phyloP scores from a whole-genome alignment of 441 rosid species.

The Pelargonium citronellum region DNA sequence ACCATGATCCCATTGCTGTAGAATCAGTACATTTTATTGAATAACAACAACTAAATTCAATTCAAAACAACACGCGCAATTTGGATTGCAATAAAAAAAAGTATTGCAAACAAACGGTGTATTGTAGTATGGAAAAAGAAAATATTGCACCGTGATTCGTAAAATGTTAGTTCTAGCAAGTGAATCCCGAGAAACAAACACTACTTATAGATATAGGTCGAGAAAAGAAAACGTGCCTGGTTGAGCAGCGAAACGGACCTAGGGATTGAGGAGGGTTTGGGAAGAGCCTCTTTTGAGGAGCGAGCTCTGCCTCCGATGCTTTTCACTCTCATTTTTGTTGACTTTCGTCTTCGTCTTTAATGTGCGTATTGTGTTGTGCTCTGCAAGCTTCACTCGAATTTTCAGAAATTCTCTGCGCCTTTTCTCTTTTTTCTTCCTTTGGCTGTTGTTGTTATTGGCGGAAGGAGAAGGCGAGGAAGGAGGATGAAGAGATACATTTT shows the following conservation, averaged over 20 bases:
- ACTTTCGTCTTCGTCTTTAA: not conserved
- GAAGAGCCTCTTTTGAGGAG: not conserved
- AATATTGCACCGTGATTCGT: too few relatives aligned
- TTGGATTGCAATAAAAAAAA: not conserved
- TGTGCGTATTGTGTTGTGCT: not conserved
- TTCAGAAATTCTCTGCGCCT: not conserved
- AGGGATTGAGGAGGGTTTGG: slow-evolving; percentile 3
- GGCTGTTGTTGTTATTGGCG: not conserved
- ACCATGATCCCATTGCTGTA: not conserved
- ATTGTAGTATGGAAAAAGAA: not conserved
- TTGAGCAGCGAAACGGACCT: slow-evolving; percentile 3
- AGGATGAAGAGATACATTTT: not conserved
- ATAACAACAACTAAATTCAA: not conserved
- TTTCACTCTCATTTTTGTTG: not conserved
- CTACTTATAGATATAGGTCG: not conserved
- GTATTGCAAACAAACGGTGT: not conserved
- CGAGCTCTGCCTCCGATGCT: not conserved
- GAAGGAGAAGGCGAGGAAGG: not conserved
- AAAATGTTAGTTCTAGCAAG: too few relatives aligned
- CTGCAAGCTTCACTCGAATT: not conserved
- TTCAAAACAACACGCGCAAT: too few relatives aligned
- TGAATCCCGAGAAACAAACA: not conserved
- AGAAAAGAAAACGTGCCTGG: not conserved
- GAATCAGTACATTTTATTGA: not conserved
- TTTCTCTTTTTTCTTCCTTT: not conserved